Evolutionary conservation across 2,329 filamentous ascomycete species (phyloP).

Genomic region (Ophiocordyceps camponoti-leonardi): DNA sequence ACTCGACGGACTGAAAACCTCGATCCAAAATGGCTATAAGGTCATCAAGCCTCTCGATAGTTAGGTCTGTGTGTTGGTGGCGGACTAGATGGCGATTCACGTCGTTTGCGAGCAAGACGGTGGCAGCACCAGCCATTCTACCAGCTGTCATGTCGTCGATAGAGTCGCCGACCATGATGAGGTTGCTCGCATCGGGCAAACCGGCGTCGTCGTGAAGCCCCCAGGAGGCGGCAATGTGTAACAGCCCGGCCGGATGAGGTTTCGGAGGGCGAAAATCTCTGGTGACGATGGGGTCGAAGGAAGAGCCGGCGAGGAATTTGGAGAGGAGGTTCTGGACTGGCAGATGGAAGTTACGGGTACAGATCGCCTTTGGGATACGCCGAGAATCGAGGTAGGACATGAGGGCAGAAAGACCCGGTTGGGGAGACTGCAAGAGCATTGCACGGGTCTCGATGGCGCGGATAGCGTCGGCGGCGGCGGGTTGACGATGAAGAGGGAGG

Average conservation of each 20-base stretch:
- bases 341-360: conserved; percentile 81
- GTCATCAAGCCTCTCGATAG: conserved; percentile 56
- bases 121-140: conserved; percentile 65
- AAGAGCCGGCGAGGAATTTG: conserved; percentile 52
- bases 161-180: conserved; percentile 60
- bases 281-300: conserved; percentile 68
- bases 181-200: conserved; percentile 22
- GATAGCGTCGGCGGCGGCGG: conserved; percentile 54
- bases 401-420: conserved; percentile 59
- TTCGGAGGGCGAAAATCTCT: conserved; percentile 72
- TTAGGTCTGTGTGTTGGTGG: conserved; percentile 63
- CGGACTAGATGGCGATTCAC: conserved; percentile 53
- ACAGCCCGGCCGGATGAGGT: conserved; percentile 71
- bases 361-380: conserved; percentile 62
- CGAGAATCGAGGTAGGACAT: conserved; percentile 67
- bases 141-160: conserved; percentile 91
- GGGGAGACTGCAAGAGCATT: conserved; percentile 65
- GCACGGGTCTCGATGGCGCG: conserved; percentile 63
- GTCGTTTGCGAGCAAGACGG: conserved; percentile 76
- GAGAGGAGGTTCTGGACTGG: conserved; percentile 59
- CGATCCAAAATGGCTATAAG: conserved; percentile 56
- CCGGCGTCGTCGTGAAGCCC: conserved; percentile 26
- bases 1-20: conserved; percentile 45
- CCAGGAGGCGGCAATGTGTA: conserved; percentile 72
- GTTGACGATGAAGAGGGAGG: conserved; percentile 43